phyloP scores from a whole-genome alignment of 495 filamentous ascomycete species.

The Penicillium psychrofluorescens region DNA sequence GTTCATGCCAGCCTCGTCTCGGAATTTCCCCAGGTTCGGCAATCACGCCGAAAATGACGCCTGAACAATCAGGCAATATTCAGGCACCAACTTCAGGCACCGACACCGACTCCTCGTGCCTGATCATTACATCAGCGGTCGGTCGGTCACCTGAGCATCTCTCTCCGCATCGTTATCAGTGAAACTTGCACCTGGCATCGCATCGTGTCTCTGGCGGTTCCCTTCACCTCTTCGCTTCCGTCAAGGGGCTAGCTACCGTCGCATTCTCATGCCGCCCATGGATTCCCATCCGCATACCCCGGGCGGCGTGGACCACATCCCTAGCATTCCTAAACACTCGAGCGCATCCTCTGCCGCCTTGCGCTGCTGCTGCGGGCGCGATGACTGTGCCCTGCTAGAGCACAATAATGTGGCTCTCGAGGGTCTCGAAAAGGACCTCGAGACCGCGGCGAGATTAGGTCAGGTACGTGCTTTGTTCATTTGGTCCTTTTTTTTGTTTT shows the following conservation, averaged over 20 bases:
- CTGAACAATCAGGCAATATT: too few species aligned
- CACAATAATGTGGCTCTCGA: constrained; percentile 72
- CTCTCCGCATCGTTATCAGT: too few species aligned
- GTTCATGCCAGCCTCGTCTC: too few species aligned
- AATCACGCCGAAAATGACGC: too few species aligned
- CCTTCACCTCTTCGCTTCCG: neutral
- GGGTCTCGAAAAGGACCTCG: constrained; percentile 78
- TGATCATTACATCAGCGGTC: too few species aligned
- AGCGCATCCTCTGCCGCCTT: constrained; percentile 18
- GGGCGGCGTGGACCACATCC: constrained; percentile 12
- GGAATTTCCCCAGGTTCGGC: too few species aligned
- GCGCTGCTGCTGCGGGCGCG: constrained; percentile 77
- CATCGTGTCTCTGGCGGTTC: too few species aligned
- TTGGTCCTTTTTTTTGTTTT: neutral
- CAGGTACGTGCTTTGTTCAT: constrained; percentile 57
- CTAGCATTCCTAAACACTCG: constrained; percentile 36
- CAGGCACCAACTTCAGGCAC: too few species aligned
- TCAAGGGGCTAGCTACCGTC: constrained; percentile 5
- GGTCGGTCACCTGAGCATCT: too few species aligned
- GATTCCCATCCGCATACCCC: constrained; percentile 25
- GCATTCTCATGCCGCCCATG: constrained; percentile 24
- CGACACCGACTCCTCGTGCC: too few species aligned
- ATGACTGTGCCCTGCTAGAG: constrained; percentile 71
- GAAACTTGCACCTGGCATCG: too few species aligned
- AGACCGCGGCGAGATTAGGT: constrained; percentile 75